Base-by-base conservation (phyloP, 176 grass and related monocot genomes). In the Musa troglodytarum region DNA sequence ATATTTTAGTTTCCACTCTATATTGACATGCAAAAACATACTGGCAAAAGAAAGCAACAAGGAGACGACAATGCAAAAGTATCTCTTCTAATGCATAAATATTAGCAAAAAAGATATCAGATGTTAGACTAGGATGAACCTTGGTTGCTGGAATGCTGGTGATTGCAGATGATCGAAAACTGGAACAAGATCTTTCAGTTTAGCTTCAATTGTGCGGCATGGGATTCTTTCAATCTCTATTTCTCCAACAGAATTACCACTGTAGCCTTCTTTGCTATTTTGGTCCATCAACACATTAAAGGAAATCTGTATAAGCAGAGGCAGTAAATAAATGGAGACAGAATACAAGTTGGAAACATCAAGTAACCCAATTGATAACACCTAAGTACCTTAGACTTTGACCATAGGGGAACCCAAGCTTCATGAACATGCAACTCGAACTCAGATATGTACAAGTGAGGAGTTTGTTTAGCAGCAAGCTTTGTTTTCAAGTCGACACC, bases 401-500 rank as follows among this genome's bases (percentile, higher is more conserved):
- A 84, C 94, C 94, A 98, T 58, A 93, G 64, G 43, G 94, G 90
- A 75, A 76, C 74, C 53, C 79, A 72, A 21, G 79, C 50, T 57
- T 87, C 87, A 89, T 98, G 88, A 70, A 83, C 87, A 58, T 93
- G 88, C 79, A 98, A 81, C 71, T 98, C 94, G 76, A 92, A 83
- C 65, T 98, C 64, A 73, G 90, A 93, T 76, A 98, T 98, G 85
- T 91, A 87, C 22, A 84, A 80, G 50, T 86, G 83, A 74, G 83
- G 76, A 66, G 76, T 90, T 75, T 93, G 90, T 81, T 93, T 90
- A 71, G 84, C 72, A 75, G 28, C 65, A 63, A 76, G 74, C 72
- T 77, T 97, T 54, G n/a, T 50, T 50, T 68, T 82, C 74, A 73
- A 74, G 61, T 57, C 74, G 72, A 69, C 14, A 81, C 74, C 71